phyloP scores from a whole-genome alignment of 2,329 filamentous ascomycete species.

The Aspergillus neoniger region DNA sequence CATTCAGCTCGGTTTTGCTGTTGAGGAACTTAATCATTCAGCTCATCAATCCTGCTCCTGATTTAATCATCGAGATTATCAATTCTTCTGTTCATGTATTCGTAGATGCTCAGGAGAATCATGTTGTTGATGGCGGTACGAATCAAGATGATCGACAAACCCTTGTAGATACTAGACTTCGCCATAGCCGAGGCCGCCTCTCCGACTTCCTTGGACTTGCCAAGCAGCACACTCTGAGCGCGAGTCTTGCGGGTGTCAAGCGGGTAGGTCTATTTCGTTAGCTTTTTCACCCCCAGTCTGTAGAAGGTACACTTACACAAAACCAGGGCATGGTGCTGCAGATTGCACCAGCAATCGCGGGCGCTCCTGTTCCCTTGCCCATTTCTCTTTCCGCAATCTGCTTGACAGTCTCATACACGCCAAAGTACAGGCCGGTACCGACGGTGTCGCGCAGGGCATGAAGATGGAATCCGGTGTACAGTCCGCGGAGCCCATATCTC shows the following conservation, averaged over 20 bases:
- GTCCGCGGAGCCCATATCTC: conserved; percentile 45
- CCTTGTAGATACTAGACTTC: conserved; percentile 50
- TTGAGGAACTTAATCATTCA: no score
- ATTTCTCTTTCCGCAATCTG: conserved; percentile 48
- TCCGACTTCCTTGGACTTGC: conserved; percentile 44
- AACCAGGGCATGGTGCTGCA: conserved; percentile 52
- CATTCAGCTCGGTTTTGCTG: no score
- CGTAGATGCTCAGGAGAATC: conserved; percentile 50
- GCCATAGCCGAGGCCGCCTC: conserved; percentile 44
- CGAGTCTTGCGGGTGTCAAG: conserved; percentile 53
- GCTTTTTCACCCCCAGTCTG: neutral
- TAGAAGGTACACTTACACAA: conserved; percentile 36
- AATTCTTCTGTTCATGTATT: conserved; percentile 49
- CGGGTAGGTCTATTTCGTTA: conserved; percentile 45
- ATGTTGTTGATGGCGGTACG: conserved; percentile 52
- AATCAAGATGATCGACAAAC: conserved; percentile 50
- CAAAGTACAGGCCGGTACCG: conserved; percentile 50
- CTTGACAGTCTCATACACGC: conserved; percentile 51
- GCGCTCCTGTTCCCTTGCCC: conserved; percentile 45
- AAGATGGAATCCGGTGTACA: conserved; percentile 50
- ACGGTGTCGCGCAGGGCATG: conserved; percentile 49
- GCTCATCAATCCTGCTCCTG: no score
- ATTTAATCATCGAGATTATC: conserved; percentile 36
- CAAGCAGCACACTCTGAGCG: conserved; percentile 49
- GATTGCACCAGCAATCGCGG: conserved; percentile 49